Evolutionary conservation across 306 rosid species (phyloP).

Genomic region (Spatholobus suberectus): DNA sequence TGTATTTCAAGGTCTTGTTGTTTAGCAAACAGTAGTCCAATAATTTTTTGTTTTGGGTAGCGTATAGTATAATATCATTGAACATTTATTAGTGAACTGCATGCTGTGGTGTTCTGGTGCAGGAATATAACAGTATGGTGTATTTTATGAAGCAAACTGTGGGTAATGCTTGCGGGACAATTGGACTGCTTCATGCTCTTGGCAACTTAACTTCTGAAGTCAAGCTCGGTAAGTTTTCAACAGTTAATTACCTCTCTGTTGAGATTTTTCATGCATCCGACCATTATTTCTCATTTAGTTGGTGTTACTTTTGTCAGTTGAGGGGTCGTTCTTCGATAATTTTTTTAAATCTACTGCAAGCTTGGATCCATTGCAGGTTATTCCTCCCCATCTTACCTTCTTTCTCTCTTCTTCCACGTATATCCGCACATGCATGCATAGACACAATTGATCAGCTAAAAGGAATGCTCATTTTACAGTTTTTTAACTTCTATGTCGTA

Average conservation of each 20-base stretch:
- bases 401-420: constrained; percentile 15
- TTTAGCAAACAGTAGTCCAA: no score
- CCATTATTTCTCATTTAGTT: constrained; percentile 12
- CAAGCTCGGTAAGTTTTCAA: constrained; percentile 64
- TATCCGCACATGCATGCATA: not conserved
- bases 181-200: constrained; percentile 95
- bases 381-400: constrained; percentile 11
- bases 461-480: constrained; percentile 9
- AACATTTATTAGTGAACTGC: not conserved
- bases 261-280: not conserved
- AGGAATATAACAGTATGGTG: constrained; percentile 66
- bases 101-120: constrained; percentile 36
- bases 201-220: constrained; percentile 81
- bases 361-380: constrained; percentile 81
- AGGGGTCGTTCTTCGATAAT: constrained; percentile 82
- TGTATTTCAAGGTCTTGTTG: not conserved
- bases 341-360: constrained; percentile 79
- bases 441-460: not conserved
- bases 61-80: not conserved
- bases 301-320: constrained; percentile 55
- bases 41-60: no score
- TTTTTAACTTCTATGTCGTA: constrained; percentile 24
- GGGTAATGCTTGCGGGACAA: constrained; percentile 96
- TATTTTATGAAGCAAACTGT: constrained; percentile 94
- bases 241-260: not conserved